A percentile compares a stretch with the other conserved stretches of the same genome.
Evolutionary conservation across 2,329 filamentous ascomycete species (phyloP).

Genomic region (Chalara sp.): DNA sequence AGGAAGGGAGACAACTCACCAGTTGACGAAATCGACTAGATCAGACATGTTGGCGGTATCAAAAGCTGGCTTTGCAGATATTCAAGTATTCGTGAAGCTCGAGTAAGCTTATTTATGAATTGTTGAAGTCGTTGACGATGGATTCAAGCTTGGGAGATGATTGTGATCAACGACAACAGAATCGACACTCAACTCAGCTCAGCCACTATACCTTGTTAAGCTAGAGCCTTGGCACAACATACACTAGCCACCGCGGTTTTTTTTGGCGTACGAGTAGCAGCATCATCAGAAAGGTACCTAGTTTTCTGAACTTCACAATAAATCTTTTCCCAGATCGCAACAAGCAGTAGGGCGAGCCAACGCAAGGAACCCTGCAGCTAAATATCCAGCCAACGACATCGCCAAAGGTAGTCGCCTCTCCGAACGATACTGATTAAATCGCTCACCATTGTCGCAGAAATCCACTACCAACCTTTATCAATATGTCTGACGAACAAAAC

Average conservation of each 20-base stretch:
- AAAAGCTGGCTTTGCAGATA: slow-evolving; percentile 12
- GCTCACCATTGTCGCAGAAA: slow-evolving; percentile 1
- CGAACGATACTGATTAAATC: slow-evolving; percentile 1
- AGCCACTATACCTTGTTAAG: no score
- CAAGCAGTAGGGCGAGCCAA: slow-evolving; percentile 48
- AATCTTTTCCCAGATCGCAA: no score
- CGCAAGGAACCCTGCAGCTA: slow-evolving; percentile 50
- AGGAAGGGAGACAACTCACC: slow-evolving; percentile 53
- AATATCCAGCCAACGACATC: not conserved
- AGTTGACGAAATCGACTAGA: slow-evolving; percentile 54
- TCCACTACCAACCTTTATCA: slow-evolving; percentile 7
- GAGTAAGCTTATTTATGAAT: slow-evolving; percentile 15
- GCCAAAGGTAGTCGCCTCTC: no score
- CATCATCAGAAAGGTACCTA: no score
- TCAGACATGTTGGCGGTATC: slow-evolving; percentile 51
- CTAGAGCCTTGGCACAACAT: no score
- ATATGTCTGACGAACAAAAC: slow-evolving; percentile 29
- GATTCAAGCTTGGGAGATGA: not conserved
- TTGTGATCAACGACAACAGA: no score
- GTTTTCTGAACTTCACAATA: no score
- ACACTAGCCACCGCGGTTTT: no score
- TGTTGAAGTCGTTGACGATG: slow-evolving; percentile 21
- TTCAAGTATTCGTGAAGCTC: slow-evolving; percentile 14
- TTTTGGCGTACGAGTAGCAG: no score
- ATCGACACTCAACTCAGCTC: no score